These are phyloP conservation scores for Epichloe scottii DNA, from an alignment of 2,329 filamentous ascomycete genomes.

Conservation along the genomic window DNA sequence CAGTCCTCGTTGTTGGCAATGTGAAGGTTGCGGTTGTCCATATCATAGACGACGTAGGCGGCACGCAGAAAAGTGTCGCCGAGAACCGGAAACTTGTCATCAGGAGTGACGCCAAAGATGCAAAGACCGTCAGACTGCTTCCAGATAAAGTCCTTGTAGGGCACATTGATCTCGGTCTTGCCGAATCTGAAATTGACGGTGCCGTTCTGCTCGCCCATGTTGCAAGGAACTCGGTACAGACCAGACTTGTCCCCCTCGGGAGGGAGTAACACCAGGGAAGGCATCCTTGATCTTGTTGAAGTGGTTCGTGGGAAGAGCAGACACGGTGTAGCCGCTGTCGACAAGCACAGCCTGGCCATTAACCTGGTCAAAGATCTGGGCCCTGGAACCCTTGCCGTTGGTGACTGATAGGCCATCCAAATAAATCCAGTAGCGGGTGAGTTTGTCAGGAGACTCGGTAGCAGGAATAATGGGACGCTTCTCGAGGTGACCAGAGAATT, in stretches of 20 bases:
- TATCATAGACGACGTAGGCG: conserved; percentile 31
- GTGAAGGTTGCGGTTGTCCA: conserved; percentile 26
- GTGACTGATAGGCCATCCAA: conserved; percentile 24
- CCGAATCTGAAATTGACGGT: conserved; percentile 37
- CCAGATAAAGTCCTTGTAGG: conserved; percentile 35
- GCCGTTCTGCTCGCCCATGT: conserved; percentile 20
- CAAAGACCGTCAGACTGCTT: conserved; percentile 19
- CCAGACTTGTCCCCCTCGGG: conserved; percentile 16
- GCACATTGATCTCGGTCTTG: conserved; percentile 29
- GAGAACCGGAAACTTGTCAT: conserved; percentile 26
- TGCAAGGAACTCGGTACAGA: conserved; percentile 37
- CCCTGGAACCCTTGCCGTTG: conserved; percentile 21
- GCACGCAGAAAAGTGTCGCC: conserved; percentile 33
- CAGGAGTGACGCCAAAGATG: conserved; percentile 34
- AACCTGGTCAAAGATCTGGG: conserved; percentile 30
- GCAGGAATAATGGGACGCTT: conserved; percentile 42
- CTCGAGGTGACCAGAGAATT: conserved; percentile 39
- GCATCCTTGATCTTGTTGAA: conserved; percentile 30
- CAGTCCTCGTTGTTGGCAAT: conserved; percentile 26
- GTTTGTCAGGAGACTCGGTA: conserved; percentile 20
- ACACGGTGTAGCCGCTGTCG: conserved; percentile 56
- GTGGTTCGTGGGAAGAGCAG: conserved; percentile 48
- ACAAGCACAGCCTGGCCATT: conserved; percentile 38
- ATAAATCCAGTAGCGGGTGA: conserved; percentile 30
- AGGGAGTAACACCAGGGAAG: conserved; percentile 19